Conservation (phyloP, 2,329 filamentous ascomycete genomes). For the Eurotiales sp. region DNA sequence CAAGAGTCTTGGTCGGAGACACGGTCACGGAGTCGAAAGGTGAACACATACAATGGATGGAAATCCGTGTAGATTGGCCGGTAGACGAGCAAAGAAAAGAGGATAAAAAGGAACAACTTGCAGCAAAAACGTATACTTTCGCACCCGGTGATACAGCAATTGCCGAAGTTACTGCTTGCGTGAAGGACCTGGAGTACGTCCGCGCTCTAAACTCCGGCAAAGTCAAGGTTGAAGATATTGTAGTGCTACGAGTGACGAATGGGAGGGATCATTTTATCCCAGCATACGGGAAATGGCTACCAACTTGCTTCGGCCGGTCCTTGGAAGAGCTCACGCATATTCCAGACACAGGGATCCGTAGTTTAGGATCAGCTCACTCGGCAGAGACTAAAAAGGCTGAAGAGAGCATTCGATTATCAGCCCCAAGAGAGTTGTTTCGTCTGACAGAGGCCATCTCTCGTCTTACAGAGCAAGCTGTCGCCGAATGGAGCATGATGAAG, state of each 20-base stretch:
- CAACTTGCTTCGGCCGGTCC: conserved; percentile 77
- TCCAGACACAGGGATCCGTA: conserved; percentile 73
- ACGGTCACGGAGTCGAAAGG: conserved; percentile 32
- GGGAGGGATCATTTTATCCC: conserved; percentile 92
- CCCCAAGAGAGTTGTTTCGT: conserved; percentile 82
- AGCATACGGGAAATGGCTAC: conserved; percentile 71
- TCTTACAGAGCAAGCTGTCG: conserved; percentile 55
- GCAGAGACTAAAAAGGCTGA: conserved; percentile 29
- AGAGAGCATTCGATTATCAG: conserved; percentile 61
- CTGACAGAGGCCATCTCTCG: conserved; percentile 76
- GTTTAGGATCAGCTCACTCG: conserved; percentile 44
- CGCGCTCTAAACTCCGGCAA: conserved; percentile 67
- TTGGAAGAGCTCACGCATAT: conserved; percentile 85
- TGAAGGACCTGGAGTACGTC: conserved; percentile 62
- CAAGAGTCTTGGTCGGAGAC: conserved; percentile 56
- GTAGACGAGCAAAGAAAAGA: conserved; percentile 35
- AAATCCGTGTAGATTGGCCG: conserved; percentile 59
- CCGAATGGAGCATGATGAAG: conserved; percentile 60
- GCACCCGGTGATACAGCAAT: conserved; percentile 80
- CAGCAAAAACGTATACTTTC: conserved; percentile 57
- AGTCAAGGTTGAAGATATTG: conserved; percentile 71
- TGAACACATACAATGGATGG: conserved; percentile 63
- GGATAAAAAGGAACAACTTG: conserved; percentile 23
- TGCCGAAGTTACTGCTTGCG: conserved; percentile 63
- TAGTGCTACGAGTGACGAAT: conserved; percentile 76